Percentiles rank a stretch among this genome's conserved stretches.
Evolutionary conservation across 2,329 filamentous ascomycete species (phyloP).

Genomic region (Exophiala sp.): DNA sequence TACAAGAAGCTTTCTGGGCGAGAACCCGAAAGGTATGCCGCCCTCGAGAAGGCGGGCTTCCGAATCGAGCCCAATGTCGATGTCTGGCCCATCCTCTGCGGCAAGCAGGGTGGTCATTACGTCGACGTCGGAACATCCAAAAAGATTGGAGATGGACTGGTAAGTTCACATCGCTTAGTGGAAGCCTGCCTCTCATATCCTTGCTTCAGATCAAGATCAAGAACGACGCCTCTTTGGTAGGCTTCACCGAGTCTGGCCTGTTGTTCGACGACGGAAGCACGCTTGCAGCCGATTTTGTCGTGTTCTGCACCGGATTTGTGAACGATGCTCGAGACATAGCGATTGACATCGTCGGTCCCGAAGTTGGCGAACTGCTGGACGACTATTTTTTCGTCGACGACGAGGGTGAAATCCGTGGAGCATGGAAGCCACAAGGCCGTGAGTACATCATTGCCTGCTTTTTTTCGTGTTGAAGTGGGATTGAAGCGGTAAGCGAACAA

Average conservation of each 20-base stretch:
- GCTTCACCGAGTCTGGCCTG: conserved; percentile 39
- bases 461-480: too few relatives aligned
- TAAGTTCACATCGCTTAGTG: conserved; percentile 6
- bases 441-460: too few relatives aligned
- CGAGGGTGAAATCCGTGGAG: conserved; percentile 47
- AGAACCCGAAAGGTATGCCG: conserved; percentile 38
- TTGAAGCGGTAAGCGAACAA: too few relatives aligned
- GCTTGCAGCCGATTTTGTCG: conserved; percentile 44
- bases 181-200: background rate
- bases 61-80: conserved; percentile 37
- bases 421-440: conserved; percentile 39
- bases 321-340: conserved; percentile 40
- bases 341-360: conserved; percentile 38
- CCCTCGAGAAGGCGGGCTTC: conserved; percentile 43
- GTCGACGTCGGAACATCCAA: conserved; percentile 44
- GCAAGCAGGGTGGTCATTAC: conserved; percentile 47
- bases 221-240: conserved; percentile 34
- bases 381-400: conserved; percentile 45
- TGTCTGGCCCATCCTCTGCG: conserved; percentile 37
- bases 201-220: conserved; percentile 42
- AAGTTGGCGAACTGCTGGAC: conserved; percentile 39
- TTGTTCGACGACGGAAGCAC: conserved; percentile 42
- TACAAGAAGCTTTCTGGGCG: conserved; percentile 26
- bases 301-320: conserved; percentile 47
- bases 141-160: conserved; percentile 39